These are phyloP conservation scores for Trichoderma sp. DNA, from an alignment of 2,329 filamentous ascomycete genomes.

Conservation along the genomic window DNA sequence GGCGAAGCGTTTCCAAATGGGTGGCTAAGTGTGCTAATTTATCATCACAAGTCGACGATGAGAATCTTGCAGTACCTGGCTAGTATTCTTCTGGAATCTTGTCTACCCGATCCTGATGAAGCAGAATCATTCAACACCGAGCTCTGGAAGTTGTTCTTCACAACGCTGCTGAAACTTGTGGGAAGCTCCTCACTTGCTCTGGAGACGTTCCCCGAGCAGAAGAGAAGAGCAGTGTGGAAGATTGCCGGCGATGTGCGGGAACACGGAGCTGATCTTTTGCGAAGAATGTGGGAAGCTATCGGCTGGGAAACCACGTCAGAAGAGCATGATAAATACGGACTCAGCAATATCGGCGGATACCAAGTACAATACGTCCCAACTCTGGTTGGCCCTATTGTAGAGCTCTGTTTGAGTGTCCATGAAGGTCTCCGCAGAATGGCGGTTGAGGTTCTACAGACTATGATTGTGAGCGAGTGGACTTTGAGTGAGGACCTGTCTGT, in stretches of 20 bases:
- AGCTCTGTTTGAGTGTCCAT: slow-evolving; percentile 92
- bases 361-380: slow-evolving; percentile 97
- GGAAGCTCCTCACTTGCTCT: slow-evolving; percentile 85
- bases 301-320: slow-evolving; percentile 90
- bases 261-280: slow-evolving; percentile 80
- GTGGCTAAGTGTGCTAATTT: slow-evolving; percentile 93
- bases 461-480: slow-evolving; percentile 99
- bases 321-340: slow-evolving; percentile 72
- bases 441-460: slow-evolving; percentile 90
- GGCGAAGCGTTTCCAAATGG: slow-evolving; percentile 84
- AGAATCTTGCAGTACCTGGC: slow-evolving; percentile 80
- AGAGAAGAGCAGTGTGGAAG: slow-evolving; percentile 95
- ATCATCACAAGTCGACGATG: slow-evolving; percentile 88
- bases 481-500: slow-evolving; percentile 87
- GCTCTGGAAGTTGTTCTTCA: slow-evolving; percentile 91
- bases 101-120: slow-evolving; percentile 85
- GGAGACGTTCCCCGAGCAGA: slow-evolving; percentile 96
- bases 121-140: slow-evolving; percentile 90
- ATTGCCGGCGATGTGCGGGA: slow-evolving; percentile 96
- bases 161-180: slow-evolving; percentile 82
- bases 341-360: slow-evolving; percentile 88
- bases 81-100: slow-evolving; percentile 74
- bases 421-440: slow-evolving; percentile 86
- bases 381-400: slow-evolving; percentile 85
- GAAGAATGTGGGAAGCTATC: slow-evolving; percentile 88